phyloP scores from a whole-genome alignment of 805 yeast species.

The Candida sonorensis region DNA sequence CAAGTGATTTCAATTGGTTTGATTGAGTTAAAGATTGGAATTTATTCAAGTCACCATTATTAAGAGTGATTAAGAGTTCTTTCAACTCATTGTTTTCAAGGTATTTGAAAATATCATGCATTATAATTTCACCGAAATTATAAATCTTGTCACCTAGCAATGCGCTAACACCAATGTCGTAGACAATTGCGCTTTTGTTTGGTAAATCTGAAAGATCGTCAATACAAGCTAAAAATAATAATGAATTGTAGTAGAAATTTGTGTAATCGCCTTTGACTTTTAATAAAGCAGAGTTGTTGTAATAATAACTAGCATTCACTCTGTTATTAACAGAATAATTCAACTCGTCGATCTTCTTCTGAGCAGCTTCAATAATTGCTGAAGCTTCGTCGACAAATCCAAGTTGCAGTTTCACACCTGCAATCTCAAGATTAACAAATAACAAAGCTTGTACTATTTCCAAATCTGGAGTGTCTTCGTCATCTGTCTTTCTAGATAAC shows the following conservation, averaged over 20 bases:
- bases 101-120: slow-evolving; percentile 71
- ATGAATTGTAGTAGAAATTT: slow-evolving; percentile 69
- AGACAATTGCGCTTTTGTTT: slow-evolving; percentile 38
- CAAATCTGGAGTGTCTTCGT: slow-evolving; percentile 25
- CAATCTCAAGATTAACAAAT: slow-evolving; percentile 63
- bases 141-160: slow-evolving; percentile 86
- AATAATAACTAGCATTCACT: slow-evolving; percentile 78
- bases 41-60: slow-evolving; percentile 65
- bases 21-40: slow-evolving; percentile 41
- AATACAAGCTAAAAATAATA: slow-evolving; percentile 76
- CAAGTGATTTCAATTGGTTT: slow-evolving; percentile 13
- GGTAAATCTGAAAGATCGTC: slow-evolving; percentile 36
- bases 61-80: slow-evolving; percentile 61
- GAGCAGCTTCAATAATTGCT: slow-evolving; percentile 56
- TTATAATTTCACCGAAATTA: slow-evolving; percentile 90
- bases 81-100: slow-evolving; percentile 57
- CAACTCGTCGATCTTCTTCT: slow-evolving; percentile 48
- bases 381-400: slow-evolving; percentile 52
- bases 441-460: slow-evolving; percentile 44
- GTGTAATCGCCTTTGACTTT: slow-evolving; percentile 75
- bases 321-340: slow-evolving; percentile 48
- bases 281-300: slow-evolving; percentile 70
- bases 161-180: slow-evolving; percentile 80
- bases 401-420: slow-evolving; percentile 58
- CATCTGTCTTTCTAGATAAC: slow-evolving; percentile 22